phyloP scores from a whole-genome alignment of 1,284 basidiomycete genomes.

The Coriolopsis trogii region DNA sequence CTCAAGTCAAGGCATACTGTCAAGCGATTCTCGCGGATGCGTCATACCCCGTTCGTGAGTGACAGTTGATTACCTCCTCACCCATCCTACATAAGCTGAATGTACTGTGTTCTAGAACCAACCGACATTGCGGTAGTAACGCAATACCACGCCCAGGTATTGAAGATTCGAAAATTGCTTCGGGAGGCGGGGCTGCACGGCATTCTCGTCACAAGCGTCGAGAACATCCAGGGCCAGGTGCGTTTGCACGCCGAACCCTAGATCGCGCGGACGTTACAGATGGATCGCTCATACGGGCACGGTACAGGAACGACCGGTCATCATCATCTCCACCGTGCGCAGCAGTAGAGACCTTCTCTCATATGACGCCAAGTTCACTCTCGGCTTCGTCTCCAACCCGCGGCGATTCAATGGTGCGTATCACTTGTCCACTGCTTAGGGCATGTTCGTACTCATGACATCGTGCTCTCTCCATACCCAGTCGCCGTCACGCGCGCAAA shows the following conservation, averaged over 20 bases:
- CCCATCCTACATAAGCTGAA: constrained; percentile 28
- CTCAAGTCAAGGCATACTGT: constrained; percentile 44
- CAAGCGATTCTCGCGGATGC: constrained; percentile 28
- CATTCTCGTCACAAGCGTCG: constrained; percentile 59
- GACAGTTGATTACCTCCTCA: no score
- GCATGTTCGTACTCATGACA: neutral
- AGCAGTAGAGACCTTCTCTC: constrained; percentile 41
- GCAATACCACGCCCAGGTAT: constrained; percentile 57
- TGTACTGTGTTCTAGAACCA: no score
- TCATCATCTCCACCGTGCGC: constrained; percentile 51
- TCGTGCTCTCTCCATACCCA: constrained; percentile 18
- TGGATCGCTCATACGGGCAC: neutral
- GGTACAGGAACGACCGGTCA: constrained; percentile 42
- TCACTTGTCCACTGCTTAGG: constrained; percentile 5
- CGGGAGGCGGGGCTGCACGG: constrained; percentile 34
- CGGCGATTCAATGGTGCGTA: constrained; percentile 48
- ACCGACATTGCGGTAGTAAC: constrained; percentile 55
- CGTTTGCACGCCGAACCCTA: constrained; percentile 15
- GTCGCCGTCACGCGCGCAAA: constrained; percentile 53
- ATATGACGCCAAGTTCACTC: constrained; percentile 45
- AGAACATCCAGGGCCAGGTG: constrained; percentile 67
- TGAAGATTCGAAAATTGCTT: constrained; percentile 47
- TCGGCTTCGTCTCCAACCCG: constrained; percentile 50
- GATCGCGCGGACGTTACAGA: no score
- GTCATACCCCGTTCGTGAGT: constrained; percentile 15